These are phyloP conservation scores for Malassezia cuniculi DNA, from an alignment of 1,284 basidiomycete genomes.

Conservation along the genomic window DNA sequence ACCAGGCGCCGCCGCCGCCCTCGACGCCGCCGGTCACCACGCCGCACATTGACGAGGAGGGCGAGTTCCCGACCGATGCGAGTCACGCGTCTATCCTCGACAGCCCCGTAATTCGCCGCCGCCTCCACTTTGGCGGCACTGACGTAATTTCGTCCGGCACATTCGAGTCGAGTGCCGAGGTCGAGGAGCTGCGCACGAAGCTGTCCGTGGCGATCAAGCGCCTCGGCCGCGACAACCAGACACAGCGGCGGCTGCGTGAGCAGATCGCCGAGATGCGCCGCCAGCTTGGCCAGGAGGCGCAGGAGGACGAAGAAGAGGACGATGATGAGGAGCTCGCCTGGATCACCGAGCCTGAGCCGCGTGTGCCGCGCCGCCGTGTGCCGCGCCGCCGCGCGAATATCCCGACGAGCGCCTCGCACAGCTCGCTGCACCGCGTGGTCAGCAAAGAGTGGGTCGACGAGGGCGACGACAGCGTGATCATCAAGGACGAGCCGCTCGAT, in stretches of 20 bases:
- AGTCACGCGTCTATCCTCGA: too few relatives aligned
- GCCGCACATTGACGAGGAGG: too few relatives aligned
- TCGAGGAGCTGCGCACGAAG: constrained; percentile 32
- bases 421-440: constrained; percentile 14
- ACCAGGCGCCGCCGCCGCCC: constrained; percentile 7
- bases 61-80: too few relatives aligned
- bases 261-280: constrained; percentile 29
- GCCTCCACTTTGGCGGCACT: too few relatives aligned
- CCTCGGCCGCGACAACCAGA: constrained; percentile 32
- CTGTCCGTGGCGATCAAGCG: constrained; percentile 34
- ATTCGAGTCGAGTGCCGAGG: constrained; percentile 21
- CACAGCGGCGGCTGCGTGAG: constrained; percentile 34
- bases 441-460: constrained; percentile 15
- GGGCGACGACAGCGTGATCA: constrained; percentile 11
- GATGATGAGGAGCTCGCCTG: constrained; percentile 22
- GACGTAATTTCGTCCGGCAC: constrained; percentile 20
- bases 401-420: too few relatives aligned
- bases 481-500: constrained; percentile 10
- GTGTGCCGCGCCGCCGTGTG: constrained; percentile 11
- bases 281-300: constrained; percentile 17
- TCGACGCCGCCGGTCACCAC: not conserved
- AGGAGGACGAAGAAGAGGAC: constrained; percentile 18
- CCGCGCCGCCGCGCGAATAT: constrained; percentile 18
- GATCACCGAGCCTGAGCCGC: constrained; percentile 24
- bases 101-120: too few relatives aligned